Evolutionary conservation across 768 basidiomycete species (phyloP), one percentile per base, ranked within the genome.

Genomic region (Leucogyrophana mollusca): DNA sequence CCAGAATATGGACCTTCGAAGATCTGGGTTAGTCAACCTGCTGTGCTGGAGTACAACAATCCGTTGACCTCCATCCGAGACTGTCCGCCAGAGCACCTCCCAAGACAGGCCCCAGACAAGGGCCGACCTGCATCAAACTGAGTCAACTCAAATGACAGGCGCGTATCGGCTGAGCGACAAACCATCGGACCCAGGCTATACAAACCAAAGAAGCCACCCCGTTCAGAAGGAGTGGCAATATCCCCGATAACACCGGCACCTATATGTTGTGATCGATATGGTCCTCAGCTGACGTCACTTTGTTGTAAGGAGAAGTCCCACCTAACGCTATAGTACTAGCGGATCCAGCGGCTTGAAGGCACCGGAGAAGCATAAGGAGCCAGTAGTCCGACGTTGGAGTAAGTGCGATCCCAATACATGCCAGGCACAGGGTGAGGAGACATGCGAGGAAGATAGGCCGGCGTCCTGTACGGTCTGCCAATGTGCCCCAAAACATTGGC

Each of bases 231-330:
- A 2, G 73, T 74, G 10, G 87, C 76, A 17, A 92, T 83, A 58
- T 92, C 89, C 1, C 80, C 78, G 47, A 92, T 76, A 7, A 85
- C 80, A 4, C 89, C 89, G 32, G 84, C 79, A 46, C 82, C 82
- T 78, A 56, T 32, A 24, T n/a, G n/a, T n/a, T n/a, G n/a, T n/a
- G n/a, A n/a, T n/a, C n/a, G n/a, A n/a, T n/a, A n/a, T n/a, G n/a
- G n/a, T n/a, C n/a, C n/a, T n/a, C n/a, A n/a, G n/a, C n/a, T n/a
- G n/a, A n/a, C n/a, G n/a, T n/a, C n/a, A n/a, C n/a, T n/a, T n/a
- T n/a, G n/a, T n/a, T n/a, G n/a, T n/a, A n/a, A n/a, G 11, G 14
- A 11, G n/a, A 24, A 9, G 24, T 55, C 59, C 25, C 59, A 76
- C 85, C 85, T 10, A 88, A 67, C 0, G 85, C 85, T 49, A 88